Evolutionary conservation across 495 filamentous ascomycete genomes (phyloP).

Genomic region (Penicillium canariense): DNA sequence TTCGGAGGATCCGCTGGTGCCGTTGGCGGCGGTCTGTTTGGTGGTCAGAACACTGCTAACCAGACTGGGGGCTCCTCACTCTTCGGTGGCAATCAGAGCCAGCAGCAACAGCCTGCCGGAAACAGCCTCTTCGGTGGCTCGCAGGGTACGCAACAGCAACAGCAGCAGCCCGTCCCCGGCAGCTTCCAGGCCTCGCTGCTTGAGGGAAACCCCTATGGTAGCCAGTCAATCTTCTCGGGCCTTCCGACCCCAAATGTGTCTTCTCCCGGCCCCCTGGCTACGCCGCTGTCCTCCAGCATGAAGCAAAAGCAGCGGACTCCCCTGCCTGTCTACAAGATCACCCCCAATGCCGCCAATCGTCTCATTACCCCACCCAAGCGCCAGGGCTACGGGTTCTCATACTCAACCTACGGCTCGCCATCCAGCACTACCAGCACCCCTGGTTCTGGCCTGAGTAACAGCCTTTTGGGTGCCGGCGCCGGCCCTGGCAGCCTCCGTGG

Average conservation of each 20-base stretch:
- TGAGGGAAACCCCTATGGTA: conserved; percentile 77
- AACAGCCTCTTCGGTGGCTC: conserved; percentile 62
- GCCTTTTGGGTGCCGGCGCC: conserved; percentile 50
- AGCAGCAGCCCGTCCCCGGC: conserved; percentile 52
- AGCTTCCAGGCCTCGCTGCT: conserved; percentile 75
- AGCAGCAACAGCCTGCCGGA: conserved; percentile 57
- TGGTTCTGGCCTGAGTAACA: conserved; percentile 56
- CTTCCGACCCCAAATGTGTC: conserved; percentile 60
- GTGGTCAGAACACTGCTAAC: conserved; percentile 29
- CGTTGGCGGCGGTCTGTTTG: conserved; percentile 47
- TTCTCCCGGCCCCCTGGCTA: conserved; percentile 80
- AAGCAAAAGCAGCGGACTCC: conserved; percentile 73
- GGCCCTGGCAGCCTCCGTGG: conserved; percentile 45
- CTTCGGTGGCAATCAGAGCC: conserved; percentile 60
- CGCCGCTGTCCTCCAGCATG: conserved; percentile 70
- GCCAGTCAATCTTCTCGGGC: conserved; percentile 71
- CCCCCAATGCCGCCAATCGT: conserved; percentile 71
- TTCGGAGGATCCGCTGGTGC: conserved; percentile 27
- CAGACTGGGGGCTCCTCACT: conserved; percentile 53
- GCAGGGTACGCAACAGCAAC: conserved; percentile 50
- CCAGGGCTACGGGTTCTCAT: conserved; percentile 80
- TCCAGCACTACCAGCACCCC: conserved; percentile 70
- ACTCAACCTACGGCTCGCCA: conserved; percentile 84
- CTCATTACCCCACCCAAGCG: conserved; percentile 77
- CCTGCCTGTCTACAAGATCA: conserved; percentile 85